phyloP scores from a whole-genome alignment of 2,329 filamentous ascomycete genomes.

The Chaetothyriales sp. region DNA sequence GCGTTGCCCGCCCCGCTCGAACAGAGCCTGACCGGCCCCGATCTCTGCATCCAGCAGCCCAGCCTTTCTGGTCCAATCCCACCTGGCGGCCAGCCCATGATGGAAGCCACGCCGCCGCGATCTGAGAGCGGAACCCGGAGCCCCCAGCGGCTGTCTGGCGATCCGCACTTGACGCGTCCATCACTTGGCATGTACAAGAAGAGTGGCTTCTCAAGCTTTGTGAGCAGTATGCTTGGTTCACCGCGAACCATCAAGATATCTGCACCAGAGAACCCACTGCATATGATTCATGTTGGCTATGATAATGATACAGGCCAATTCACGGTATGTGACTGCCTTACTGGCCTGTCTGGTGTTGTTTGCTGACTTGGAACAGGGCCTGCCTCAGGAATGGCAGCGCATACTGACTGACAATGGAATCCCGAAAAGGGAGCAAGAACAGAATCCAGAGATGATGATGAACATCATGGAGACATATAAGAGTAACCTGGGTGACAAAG shows the following conservation, averaged over 20 bases:
- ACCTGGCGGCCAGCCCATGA: conserved; percentile 30
- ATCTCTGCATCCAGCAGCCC: conserved; percentile 42
- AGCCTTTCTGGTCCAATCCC: conserved; percentile 45
- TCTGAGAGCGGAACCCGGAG: conserved; percentile 45
- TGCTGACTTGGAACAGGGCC: conserved; percentile 42
- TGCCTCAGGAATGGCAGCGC: conserved; percentile 96
- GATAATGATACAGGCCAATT: conserved; percentile 94
- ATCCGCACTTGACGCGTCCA: conserved; percentile 35
- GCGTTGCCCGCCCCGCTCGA: conserved; percentile 31
- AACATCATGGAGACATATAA: conserved; percentile 96
- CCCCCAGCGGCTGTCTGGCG: conserved; percentile 31
- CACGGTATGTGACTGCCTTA: conserved; percentile 48
- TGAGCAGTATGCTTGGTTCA: conserved; percentile 70
- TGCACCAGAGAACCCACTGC: conserved; percentile 92
- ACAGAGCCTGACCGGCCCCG: conserved; percentile 38
- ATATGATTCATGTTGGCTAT: conserved; percentile 95
- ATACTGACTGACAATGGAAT: conserved; percentile 92
- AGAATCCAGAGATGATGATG: conserved; percentile 88
- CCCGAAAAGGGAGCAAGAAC: conserved; percentile 84
- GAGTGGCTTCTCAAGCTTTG: conserved; percentile 72
- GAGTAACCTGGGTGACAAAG: conserved; percentile 66
- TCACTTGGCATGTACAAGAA: conserved; percentile 51
- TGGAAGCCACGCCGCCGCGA: conserved; percentile 34
- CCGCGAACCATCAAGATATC: conserved; percentile 88
- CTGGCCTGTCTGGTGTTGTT: conserved; percentile 1